Percentiles rank a stretch among this genome's conserved stretches.
phyloP scores from a whole-genome alignment of 1,139 yeast genomes.

The Yamadazyma triangularis region DNA sequence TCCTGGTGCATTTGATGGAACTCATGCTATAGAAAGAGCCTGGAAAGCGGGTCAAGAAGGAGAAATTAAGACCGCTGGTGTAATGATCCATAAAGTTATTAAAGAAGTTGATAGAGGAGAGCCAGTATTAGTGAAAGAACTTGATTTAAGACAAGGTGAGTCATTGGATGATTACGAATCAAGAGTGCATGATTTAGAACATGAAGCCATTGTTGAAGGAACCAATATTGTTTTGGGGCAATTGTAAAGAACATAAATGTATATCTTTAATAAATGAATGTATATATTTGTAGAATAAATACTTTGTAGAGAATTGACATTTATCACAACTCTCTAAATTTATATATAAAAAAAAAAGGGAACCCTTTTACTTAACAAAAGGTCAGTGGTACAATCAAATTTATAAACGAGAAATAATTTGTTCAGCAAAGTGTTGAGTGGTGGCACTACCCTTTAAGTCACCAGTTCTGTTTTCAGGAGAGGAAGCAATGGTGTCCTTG shows the following conservation, averaged over 20 bases:
- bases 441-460: constrained; percentile 93
- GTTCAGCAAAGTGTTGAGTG: constrained; percentile 83
- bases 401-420: constrained; percentile 46
- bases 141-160: constrained; percentile 68
- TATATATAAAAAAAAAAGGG: constrained; percentile 1
- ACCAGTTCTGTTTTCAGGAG: constrained; percentile 88
- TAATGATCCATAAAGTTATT: constrained; percentile 94
- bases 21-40: constrained; percentile 93
- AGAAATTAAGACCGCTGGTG: constrained; percentile 74
- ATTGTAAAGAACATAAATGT: too few species aligned
- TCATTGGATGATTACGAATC: constrained; percentile 72
- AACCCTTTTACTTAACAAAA: too few species aligned
- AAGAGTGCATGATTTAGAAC: constrained; percentile 84
- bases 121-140: constrained; percentile 77
- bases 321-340: not conserved
- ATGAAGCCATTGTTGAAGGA: constrained; percentile 89
- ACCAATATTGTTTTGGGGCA: constrained; percentile 56
- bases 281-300: constrained; percentile 1
- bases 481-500: constrained; percentile 88
- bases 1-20: constrained; percentile 96
- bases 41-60: constrained; percentile 93
- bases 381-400: too few species aligned
- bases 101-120: constrained; percentile 93
- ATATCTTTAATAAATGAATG: not conserved
- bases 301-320: too few species aligned